phyloP scores from a whole-genome alignment of 23 red algal genomes.

The Gracilariopsis chorda region DNA sequence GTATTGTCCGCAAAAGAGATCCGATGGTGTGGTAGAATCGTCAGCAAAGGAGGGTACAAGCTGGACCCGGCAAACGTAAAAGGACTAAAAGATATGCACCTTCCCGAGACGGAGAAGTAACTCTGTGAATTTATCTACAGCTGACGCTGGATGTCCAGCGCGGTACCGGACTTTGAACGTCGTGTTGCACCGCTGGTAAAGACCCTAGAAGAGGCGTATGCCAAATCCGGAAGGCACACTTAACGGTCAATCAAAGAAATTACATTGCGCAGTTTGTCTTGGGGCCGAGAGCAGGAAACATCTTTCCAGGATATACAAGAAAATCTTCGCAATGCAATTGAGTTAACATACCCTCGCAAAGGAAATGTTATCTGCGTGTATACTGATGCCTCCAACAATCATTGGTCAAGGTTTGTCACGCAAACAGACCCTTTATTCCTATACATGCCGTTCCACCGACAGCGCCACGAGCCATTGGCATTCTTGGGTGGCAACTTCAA shows the following conservation, averaged over 20 bases:
- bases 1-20: background rate
- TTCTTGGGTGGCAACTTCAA: background rate
- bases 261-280: background rate
- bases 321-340: background rate
- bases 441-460: background rate
- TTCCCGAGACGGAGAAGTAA: background rate
- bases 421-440: background rate
- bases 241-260: background rate
- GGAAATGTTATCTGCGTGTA: background rate
- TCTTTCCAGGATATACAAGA: slow-evolving; percentile 1
- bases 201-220: background rate
- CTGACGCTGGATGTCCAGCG: slow-evolving; percentile 6
- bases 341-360: background rate
- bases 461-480: background rate
- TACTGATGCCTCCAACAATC: background rate
- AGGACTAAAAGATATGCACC: background rate
- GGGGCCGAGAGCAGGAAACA: background rate
- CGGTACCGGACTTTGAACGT: background rate
- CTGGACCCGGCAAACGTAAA: background rate
- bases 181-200: background rate
- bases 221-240: background rate
- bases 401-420: background rate
- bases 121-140: background rate
- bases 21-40: slow-evolving; percentile 18
- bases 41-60: background rate